Conservation (phyloP, 2,329 filamentous ascomycete species). For the Lizonia empirigonia region DNA sequence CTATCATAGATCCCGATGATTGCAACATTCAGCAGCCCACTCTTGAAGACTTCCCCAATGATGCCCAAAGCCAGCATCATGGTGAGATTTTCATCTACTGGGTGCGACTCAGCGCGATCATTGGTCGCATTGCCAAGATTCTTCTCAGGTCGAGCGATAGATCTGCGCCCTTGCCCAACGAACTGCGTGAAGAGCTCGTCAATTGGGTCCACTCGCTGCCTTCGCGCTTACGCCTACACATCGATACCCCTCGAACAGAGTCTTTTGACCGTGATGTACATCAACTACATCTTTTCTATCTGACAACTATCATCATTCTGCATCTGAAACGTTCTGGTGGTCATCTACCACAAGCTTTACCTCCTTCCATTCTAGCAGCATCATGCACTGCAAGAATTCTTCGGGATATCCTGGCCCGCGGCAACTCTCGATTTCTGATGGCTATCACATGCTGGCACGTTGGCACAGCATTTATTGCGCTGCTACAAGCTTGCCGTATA, state of each 20-base stretch:
- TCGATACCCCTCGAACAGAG: constrained; percentile 22
- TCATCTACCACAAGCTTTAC: constrained; percentile 29
- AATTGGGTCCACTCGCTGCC: constrained; percentile 28
- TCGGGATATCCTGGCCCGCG: constrained; percentile 28
- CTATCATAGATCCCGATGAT: constrained; percentile 30
- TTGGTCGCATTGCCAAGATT: constrained; percentile 29
- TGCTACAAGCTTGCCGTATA: constrained; percentile 29
- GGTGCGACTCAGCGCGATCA: constrained; percentile 31
- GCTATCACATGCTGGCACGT: constrained; percentile 34
- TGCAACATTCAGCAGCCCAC: constrained; percentile 28
- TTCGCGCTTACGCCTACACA: constrained; percentile 17
- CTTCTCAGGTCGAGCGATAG: constrained; percentile 21
- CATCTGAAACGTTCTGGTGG: constrained; percentile 30
- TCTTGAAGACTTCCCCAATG: constrained; percentile 25
- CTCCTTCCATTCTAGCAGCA: constrained; percentile 29
- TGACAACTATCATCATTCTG: constrained; percentile 30
- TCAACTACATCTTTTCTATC: constrained; percentile 30
- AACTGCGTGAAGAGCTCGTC: constrained; percentile 27
- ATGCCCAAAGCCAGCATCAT: constrained; percentile 28
- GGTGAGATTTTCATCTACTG: constrained; percentile 32
- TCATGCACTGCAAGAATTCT: constrained; percentile 30
- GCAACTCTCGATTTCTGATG: constrained; percentile 31
- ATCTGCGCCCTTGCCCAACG: constrained; percentile 12
- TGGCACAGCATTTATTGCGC: constrained; percentile 31
- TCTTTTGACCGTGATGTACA: constrained; percentile 30